phyloP scores from a whole-genome alignment of 352 stramenopile species.

The Phytophthora chlamydospora region DNA sequence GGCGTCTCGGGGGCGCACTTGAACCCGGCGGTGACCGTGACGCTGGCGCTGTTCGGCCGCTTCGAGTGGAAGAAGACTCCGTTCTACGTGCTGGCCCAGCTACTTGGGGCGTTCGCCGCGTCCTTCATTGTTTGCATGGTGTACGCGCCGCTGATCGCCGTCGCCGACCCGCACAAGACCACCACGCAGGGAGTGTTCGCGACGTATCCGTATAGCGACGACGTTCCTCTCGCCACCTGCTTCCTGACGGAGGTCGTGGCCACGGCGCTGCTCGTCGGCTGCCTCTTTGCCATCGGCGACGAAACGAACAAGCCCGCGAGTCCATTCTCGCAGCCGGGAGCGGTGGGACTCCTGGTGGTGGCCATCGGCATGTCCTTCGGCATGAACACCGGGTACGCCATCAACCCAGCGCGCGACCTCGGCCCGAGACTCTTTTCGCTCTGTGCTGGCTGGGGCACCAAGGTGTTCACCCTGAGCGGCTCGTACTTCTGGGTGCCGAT shows the following conservation, averaged over 20 bases:
- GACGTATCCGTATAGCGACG: conserved; percentile 51
- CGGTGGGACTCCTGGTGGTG: conserved; percentile 55
- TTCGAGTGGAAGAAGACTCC: conserved; percentile 47
- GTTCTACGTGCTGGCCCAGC: conserved; percentile 41
- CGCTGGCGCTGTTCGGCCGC: conserved; percentile 50
- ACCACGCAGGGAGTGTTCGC: conserved; percentile 53
- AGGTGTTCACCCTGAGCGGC: conserved; percentile 42
- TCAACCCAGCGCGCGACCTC: conserved; percentile 67
- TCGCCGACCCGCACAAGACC: conserved; percentile 46
- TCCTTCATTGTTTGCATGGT: conserved; percentile 50
- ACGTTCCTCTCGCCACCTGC: conserved; percentile 49
- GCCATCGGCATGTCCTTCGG: conserved; percentile 73
- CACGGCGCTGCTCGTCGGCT: conserved; percentile 57
- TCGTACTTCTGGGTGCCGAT: conserved; percentile 70
- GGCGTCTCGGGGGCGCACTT: conserved; percentile 55
- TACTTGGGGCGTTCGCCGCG: conserved; percentile 47
- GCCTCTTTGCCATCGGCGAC: conserved; percentile 63
- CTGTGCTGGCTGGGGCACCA: conserved; percentile 44
- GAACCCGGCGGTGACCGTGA: conserved; percentile 61
- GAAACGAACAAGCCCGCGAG: conserved; percentile 58
- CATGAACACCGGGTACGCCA: conserved; percentile 72
- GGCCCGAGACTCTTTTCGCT: conserved; percentile 48
- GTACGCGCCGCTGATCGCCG: conserved; percentile 52
- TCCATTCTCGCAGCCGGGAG: conserved; percentile 43
- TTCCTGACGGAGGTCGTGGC: conserved; percentile 69